Evolutionary conservation across 2,329 filamentous ascomycete species (phyloP).

Genomic region (Cladosporium sp.): DNA sequence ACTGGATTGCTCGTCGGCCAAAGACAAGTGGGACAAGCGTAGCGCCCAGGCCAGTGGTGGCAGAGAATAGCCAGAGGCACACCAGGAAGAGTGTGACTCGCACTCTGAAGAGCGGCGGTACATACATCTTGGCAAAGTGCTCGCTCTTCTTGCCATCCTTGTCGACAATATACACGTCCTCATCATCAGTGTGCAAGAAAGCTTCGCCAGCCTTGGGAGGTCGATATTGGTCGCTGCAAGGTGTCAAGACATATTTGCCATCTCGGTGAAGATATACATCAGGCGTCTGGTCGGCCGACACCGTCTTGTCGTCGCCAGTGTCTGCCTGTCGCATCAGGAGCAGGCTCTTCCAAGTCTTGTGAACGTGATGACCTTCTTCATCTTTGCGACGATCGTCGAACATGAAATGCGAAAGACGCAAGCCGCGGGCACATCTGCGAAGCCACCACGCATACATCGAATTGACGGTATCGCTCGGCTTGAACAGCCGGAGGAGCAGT

Average conservation of each 20-base stretch:
- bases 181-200: slow-evolving; percentile 77
- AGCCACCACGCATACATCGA: slow-evolving; percentile 97
- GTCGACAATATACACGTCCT: slow-evolving; percentile 44
- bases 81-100: slow-evolving; percentile 85
- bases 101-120: slow-evolving; percentile 80
- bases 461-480: slow-evolving; percentile 81
- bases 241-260: slow-evolving; percentile 86
- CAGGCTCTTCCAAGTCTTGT: slow-evolving; percentile 33
- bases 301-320: background rate
- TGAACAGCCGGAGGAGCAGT: slow-evolving; percentile 78
- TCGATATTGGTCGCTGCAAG: slow-evolving; percentile 91
- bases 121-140: slow-evolving; percentile 60
- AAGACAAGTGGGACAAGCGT: slow-evolving; percentile 86
- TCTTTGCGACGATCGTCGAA: slow-evolving; percentile 81
- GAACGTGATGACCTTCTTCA: slow-evolving; percentile 68
- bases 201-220: slow-evolving; percentile 82
- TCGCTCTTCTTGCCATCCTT: slow-evolving; percentile 41
- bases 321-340: slow-evolving; percentile 28
- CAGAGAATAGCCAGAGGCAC: slow-evolving; percentile 91
- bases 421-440: slow-evolving; percentile 73
- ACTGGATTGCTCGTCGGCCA: slow-evolving; percentile 75
- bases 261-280: slow-evolving; percentile 52
- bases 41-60: slow-evolving; percentile 78
- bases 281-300: slow-evolving; percentile 34
- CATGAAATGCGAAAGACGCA: slow-evolving; percentile 88